Evolutionary conservation across 371 early-diverging fungal genomes (phyloP).

Genomic region (Haplosporangium sp.): DNA sequence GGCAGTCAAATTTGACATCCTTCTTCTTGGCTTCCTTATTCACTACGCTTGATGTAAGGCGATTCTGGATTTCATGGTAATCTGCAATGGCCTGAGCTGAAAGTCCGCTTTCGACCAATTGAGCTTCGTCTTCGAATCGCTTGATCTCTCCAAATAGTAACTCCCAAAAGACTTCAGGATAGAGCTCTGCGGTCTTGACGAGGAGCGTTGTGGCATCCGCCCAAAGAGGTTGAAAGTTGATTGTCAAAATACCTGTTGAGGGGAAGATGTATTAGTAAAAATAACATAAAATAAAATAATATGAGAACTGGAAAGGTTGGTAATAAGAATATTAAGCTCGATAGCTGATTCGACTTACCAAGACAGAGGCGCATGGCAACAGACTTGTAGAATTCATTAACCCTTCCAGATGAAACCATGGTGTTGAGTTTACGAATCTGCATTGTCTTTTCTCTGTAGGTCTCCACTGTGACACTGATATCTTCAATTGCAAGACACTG

Average conservation of each 20-base stretch:
- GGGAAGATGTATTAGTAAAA: not conserved
- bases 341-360: constrained; percentile 53
- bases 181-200: constrained; percentile 61
- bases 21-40: constrained; percentile 62
- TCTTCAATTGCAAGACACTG: constrained; percentile 67
- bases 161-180: constrained; percentile 72
- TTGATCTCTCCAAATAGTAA: constrained; percentile 68
- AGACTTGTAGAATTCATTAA: constrained; percentile 74
- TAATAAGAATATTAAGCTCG: no score
- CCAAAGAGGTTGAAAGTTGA: constrained; percentile 90
- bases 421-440: constrained; percentile 75
- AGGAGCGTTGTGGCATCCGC: constrained; percentile 76
- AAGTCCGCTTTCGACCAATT: constrained; percentile 68
- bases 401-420: constrained; percentile 63
- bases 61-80: constrained; percentile 23
- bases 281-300: not conserved
- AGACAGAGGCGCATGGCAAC: constrained; percentile 72
- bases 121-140: constrained; percentile 69
- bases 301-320: no score
- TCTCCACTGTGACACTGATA: constrained; percentile 66
- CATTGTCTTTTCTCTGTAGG: constrained; percentile 85
- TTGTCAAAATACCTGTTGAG: constrained; percentile 66
- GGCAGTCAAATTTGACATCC: constrained; percentile 69
- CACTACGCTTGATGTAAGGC: constrained; percentile 10
- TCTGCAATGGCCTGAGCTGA: constrained; percentile 49